Base-by-base conservation (phyloP, 2,329 filamentous ascomycete genomes). In the Fusarium continuum region DNA sequence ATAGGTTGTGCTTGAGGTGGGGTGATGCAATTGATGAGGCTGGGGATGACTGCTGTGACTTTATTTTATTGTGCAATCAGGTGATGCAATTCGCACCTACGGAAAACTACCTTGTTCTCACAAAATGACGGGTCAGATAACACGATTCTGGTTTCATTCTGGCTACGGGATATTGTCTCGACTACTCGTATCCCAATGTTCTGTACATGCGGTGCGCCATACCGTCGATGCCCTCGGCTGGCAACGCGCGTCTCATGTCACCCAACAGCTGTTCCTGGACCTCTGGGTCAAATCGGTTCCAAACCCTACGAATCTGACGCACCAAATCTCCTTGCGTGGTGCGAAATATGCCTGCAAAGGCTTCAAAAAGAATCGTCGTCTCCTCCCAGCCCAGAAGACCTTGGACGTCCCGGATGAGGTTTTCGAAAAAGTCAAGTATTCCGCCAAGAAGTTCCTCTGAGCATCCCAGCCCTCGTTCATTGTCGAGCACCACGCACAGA, bases 401-500 rank as follows among this genome's bases (percentile, higher is more conserved):
- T 4, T 67, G 55, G n/a, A 72, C 48, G 20, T 67, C 41, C 4
- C 41, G 61, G 19, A 71, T 65, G 11, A 74, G 48, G 20, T 38
- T 40, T 36, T 69, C 44, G 16, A 74, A 56, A 26, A 74, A 72
- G 25, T 54, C 45, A 8, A 70, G 60, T 17, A 75, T 52, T 14
- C 57, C 54, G 8, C 49, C 34, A 4, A 73, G 65, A 17, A 76
- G 57, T 22, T 26, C 41, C 3, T 65, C 54, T 14, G 72, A 72
- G 39, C 72, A 75, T 7, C 72, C 73, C 3, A 75, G 49, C 4
- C 67, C 69, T 13, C 44, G 47, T 26, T 67, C 63, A 22, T 71
- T 65, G 28, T 72, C 68, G 8, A 75, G 64, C 8, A 74, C 55
- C 14, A 73, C 57, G 48, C 70, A 74, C 14, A 75, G 19, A 23